Percentiles rank a stretch among this genome's conserved stretches.
Conservation (phyloP, 176 grass and related monocot genomes). For the Puya raimondii region DNA sequence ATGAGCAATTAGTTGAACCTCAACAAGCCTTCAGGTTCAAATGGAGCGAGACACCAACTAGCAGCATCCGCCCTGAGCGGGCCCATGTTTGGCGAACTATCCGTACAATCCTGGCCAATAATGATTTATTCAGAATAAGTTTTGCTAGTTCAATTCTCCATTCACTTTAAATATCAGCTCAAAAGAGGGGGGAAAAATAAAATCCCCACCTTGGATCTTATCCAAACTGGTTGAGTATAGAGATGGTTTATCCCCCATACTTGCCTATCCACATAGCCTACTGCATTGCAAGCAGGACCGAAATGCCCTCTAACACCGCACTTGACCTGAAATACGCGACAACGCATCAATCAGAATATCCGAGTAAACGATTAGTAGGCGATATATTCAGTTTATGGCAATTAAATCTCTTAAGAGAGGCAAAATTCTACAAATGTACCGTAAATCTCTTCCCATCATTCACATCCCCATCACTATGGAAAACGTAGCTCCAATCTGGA, state of each 20-base stretch:
- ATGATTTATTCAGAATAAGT: not conserved
- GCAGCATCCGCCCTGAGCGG: conserved; percentile 39
- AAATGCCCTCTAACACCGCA: conserved; percentile 52
- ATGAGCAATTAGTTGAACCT: conserved; percentile 23
- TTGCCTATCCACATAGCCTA: conserved; percentile 49
- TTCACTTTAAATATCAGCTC: not conserved
- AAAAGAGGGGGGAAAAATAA: not conserved
- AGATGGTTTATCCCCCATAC: conserved; percentile 65
- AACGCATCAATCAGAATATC: not conserved
- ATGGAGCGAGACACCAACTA: conserved; percentile 53
- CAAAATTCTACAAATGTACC: conserved; percentile 14
- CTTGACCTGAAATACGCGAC: conserved; percentile 18
- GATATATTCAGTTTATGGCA: too few species aligned
- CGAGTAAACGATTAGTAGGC: not conserved
- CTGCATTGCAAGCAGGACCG: conserved; percentile 58
- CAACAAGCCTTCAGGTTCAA: conserved; percentile 59
- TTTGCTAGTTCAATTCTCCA: not conserved
- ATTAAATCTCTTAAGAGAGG: not conserved
- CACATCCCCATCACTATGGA: conserved; percentile 22
- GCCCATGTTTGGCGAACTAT: conserved; percentile 39
- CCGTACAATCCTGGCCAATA: conserved; percentile 33
- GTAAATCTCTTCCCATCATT: conserved; percentile 53
- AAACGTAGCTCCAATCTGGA: conserved; percentile 54
- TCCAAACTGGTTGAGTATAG: conserved; percentile 61
- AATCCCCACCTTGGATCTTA: conserved; percentile 35